These are phyloP conservation scores for Geotrichum siamense DNA, from an alignment of 1,139 yeast species.

Conservation along the genomic window DNA sequence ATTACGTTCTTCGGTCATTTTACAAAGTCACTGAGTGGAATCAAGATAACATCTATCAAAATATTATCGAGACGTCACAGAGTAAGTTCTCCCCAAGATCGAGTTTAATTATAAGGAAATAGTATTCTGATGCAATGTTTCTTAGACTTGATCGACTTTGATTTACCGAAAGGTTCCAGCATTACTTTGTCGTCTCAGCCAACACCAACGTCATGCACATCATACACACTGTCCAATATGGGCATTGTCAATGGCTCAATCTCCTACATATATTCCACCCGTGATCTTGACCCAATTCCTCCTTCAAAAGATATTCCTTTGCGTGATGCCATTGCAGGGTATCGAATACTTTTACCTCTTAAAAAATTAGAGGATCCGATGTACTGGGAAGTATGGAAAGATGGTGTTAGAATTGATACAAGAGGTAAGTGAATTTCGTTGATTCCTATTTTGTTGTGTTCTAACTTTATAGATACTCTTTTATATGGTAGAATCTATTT, in stretches of 20 bases:
- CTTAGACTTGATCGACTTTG: constrained; percentile 55
- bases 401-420: constrained; percentile 32
- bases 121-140: constrained; percentile 12
- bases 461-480: constrained; percentile 32
- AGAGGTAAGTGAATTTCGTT: constrained; percentile 14
- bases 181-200: constrained; percentile 68
- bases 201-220: constrained; percentile 64
- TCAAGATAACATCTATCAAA: constrained; percentile 66
- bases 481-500: constrained; percentile 82
- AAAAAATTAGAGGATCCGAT: constrained; percentile 22
- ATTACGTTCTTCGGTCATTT: constrained; percentile 67
- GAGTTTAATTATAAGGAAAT: not conserved
- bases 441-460: not conserved
- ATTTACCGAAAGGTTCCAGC: constrained; percentile 61
- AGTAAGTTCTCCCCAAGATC: constrained; percentile 33
- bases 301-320: constrained; percentile 53
- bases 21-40: constrained; percentile 67
- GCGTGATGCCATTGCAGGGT: constrained; percentile 75
- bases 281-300: constrained; percentile 45
- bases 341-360: constrained; percentile 51
- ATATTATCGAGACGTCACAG: constrained; percentile 61
- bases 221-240: constrained; percentile 62
- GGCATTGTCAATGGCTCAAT: constrained; percentile 73
- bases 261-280: constrained; percentile 70
- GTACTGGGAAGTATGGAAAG: constrained; percentile 31